These are phyloP conservation scores for Gilbertella persicaria DNA, from an alignment of 371 early-diverging fungal species.

Conservation along the genomic window DNA sequence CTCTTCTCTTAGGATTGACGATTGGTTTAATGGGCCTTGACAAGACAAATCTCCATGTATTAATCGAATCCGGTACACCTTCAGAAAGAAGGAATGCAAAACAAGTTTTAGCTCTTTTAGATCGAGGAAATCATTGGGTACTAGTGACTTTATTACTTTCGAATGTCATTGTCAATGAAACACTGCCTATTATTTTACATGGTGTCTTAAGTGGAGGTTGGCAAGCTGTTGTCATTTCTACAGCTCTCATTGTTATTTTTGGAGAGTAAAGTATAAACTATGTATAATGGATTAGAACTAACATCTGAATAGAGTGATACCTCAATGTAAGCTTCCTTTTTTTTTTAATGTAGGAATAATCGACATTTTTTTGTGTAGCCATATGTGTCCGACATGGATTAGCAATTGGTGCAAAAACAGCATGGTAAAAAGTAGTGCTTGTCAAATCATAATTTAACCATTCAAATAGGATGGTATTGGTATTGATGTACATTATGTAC, in stretches of 20 bases:
- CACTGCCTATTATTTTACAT: constrained; percentile 90
- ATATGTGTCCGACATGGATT: constrained; percentile 71
- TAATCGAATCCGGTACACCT: constrained; percentile 69
- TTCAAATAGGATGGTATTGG: constrained; percentile 54
- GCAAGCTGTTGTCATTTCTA: constrained; percentile 87
- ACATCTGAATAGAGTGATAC: constrained; percentile 51
- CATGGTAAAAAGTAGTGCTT: constrained; percentile 33
- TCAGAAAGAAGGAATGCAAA: constrained; percentile 68
- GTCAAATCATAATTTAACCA: background rate
- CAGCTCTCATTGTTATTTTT: constrained; percentile 86
- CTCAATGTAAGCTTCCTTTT: constrained; percentile 38
- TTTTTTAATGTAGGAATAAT: constrained; percentile 14
- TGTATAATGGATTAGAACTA: constrained; percentile 71
- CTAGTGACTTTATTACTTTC: constrained; percentile 87
- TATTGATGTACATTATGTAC: constrained; percentile 72
- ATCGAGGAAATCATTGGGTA: constrained; percentile 80
- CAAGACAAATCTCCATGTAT: constrained; percentile 66
- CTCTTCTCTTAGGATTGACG: constrained; percentile 68
- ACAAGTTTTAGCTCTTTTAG: constrained; percentile 66
- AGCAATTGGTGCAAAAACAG: constrained; percentile 77
- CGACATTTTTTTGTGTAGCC: constrained; percentile 36
- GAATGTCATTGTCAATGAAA: constrained; percentile 93
- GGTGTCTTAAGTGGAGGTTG: constrained; percentile 76
- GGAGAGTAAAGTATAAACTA: constrained; percentile 72
- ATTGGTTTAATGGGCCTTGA: constrained; percentile 84